Base-by-base conservation (phyloP, 495 filamentous ascomycete species). In the Choiromyces venosus region DNA sequence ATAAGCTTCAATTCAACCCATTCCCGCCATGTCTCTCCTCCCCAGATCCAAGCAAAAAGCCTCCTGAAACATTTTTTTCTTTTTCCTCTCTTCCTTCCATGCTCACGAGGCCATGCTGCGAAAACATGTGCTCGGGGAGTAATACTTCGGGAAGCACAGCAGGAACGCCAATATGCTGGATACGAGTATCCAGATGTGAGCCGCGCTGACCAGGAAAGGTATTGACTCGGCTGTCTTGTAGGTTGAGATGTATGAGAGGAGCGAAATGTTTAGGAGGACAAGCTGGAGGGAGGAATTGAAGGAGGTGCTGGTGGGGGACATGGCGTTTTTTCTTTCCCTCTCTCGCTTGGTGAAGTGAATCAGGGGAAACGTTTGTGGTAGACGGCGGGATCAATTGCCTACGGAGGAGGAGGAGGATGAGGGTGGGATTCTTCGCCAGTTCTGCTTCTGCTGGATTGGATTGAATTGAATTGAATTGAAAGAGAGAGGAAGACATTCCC, bases 61-160 rank as follows among this genome's bases (percentile, higher is more conserved):
- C n/a, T n/a, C n/a, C n/a, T n/a, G n/a, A n/a, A n/a, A n/a, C n/a
- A n/a, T n/a, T n/a, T n/a, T n/a, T n/a, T n/a, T n/a, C n/a, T n/a
- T n/a, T n/a, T n/a, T n/a, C n/a, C n/a, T n/a, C n/a, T n/a, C n/a
- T n/a, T n/a, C n/a, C n/a, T n/a, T n/a, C n/a, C 52, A 14, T 5
- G 25, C 52, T 61, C 52, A 61, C n/a, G 52, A 61, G 29, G 74
- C 69, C 33, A 77, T 42, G 29, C 75, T 64, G 25, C 66, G 66
- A 40, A 77, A 77, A 29, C 65, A 65, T 39, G 75, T 77, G 40
- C 75, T 77, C 5, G 75, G 75, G 14, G 75, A 77, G 42, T 77
- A 77, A 42, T 77, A 77, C 67, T 74, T 76, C 35, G 75, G 75
- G 61, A 72, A 77, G n/a, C 73, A 77, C 36, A 77, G 14, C 56